Conservation (phyloP, 345 rosid species). For the Camelina neglecta region DNA sequence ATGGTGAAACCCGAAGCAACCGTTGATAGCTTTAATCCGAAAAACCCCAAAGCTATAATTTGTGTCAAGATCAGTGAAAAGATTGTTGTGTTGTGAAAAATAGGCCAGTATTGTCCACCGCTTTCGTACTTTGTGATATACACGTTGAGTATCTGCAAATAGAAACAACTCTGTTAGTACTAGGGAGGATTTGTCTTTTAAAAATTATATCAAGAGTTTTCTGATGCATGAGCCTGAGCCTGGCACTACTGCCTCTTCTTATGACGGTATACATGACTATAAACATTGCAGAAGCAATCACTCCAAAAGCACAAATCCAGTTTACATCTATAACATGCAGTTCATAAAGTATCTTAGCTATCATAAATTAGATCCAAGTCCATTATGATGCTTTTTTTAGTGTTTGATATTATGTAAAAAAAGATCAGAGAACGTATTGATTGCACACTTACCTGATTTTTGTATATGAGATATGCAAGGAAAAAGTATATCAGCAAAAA, state of each 20-base stretch:
- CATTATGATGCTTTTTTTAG: neutral
- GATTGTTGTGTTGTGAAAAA: slow-evolving; percentile 80
- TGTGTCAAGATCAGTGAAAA: slow-evolving; percentile 83
- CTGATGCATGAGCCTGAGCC: neutral
- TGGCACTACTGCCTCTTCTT: neutral
- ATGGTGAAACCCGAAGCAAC: slow-evolving; percentile 75
- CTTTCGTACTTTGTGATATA: slow-evolving; percentile 73
- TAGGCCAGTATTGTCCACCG: slow-evolving; percentile 88
- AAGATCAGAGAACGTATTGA: slow-evolving; percentile 6
- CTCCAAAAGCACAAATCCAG: neutral
- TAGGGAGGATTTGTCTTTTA: neutral
- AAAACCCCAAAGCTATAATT: slow-evolving; percentile 82
- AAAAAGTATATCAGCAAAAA: slow-evolving; percentile 72
- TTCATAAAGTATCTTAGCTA: neutral
- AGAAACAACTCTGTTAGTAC: slow-evolving; percentile 16
- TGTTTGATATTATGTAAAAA: neutral
- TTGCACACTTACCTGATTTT: slow-evolving; percentile 67
- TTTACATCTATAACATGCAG: too few relatives aligned
- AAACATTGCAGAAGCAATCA: neutral
- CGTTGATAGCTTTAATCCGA: slow-evolving; percentile 71
- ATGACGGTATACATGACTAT: neutral
- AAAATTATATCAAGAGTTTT: neutral
- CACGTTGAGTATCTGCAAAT: slow-evolving; percentile 80
- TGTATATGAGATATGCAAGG: slow-evolving; percentile 72
- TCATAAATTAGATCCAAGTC: neutral